Conservation (phyloP, 1,284 basidiomycete species). For the Cryptococcus sp. region DNA sequence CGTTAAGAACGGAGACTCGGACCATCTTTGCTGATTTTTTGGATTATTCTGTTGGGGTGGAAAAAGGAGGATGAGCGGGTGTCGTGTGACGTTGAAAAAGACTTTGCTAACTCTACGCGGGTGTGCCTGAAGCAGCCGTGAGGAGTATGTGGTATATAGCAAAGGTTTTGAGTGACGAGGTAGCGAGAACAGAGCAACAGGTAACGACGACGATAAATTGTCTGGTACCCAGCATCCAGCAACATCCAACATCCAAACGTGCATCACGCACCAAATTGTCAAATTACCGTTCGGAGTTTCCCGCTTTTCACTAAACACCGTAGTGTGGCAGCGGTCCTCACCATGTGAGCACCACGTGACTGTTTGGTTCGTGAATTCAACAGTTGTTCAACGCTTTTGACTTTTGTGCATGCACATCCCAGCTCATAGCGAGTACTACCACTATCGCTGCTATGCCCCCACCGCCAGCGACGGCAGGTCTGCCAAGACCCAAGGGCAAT, state of each 20-base stretch:
- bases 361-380: too few species aligned
- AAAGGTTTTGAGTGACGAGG: slow-evolving; percentile 18
- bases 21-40: slow-evolving; percentile 49
- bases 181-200: background rate
- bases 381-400: too few species aligned
- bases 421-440: background rate
- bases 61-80: slow-evolving; percentile 35
- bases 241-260: too few species aligned
- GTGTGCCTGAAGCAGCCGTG: slow-evolving; percentile 51
- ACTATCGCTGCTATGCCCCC: background rate
- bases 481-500: slow-evolving; percentile 1
- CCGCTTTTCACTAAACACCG: too few species aligned
- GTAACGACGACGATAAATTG: slow-evolving; percentile 6
- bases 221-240: background rate
- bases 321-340: too few species aligned
- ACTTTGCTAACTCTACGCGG: slow-evolving; percentile 52
- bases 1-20: slow-evolving; percentile 56
- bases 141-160: slow-evolving; percentile 29
- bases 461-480: background rate
- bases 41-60: slow-evolving; percentile 20
- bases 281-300: too few species aligned
- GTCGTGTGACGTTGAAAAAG: slow-evolving; percentile 53
- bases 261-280: too few species aligned
- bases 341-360: too few species aligned
- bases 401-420: background rate